Evolutionary conservation across 495 filamentous ascomycete genomes (phyloP).

Genomic region (Neurospora sp.): DNA sequence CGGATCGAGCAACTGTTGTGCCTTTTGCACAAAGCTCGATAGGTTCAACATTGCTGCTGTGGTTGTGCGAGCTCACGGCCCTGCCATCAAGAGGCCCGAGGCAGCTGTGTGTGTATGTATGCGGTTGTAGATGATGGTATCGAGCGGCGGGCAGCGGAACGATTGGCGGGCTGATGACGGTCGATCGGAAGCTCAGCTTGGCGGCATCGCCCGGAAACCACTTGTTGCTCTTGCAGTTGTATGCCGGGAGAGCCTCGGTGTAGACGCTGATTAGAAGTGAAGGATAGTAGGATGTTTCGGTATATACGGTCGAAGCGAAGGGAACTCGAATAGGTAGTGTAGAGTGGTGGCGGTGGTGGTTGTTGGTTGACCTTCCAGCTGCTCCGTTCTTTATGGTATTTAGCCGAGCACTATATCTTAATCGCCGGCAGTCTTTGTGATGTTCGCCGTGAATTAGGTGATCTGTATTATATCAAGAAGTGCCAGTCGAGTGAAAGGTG

Average conservation of each 20-base stretch:
- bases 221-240: neutral
- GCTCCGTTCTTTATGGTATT: neutral
- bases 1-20: conserved; percentile 80
- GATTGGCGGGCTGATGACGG: neutral
- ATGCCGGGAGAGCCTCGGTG: neutral
- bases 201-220: conserved; percentile 4
- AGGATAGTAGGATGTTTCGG: neutral
- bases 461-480: neutral
- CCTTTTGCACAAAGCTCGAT: conserved; percentile 86
- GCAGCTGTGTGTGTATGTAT: neutral
- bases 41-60: conserved; percentile 47
- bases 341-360: neutral
- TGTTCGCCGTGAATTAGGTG: neutral
- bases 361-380: neutral
- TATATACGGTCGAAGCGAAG: neutral
- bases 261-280: neutral
- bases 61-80: neutral
- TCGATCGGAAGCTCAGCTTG: neutral
- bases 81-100: conserved; percentile 7
- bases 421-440: neutral
- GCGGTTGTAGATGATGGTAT: neutral
- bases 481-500: neutral
- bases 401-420: neutral
- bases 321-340: neutral
- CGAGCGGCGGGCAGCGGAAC: neutral